Evolutionary conservation across 2,329 filamentous ascomycete genomes (phyloP).

Genomic region (Botrytis hyacinthi): DNA sequence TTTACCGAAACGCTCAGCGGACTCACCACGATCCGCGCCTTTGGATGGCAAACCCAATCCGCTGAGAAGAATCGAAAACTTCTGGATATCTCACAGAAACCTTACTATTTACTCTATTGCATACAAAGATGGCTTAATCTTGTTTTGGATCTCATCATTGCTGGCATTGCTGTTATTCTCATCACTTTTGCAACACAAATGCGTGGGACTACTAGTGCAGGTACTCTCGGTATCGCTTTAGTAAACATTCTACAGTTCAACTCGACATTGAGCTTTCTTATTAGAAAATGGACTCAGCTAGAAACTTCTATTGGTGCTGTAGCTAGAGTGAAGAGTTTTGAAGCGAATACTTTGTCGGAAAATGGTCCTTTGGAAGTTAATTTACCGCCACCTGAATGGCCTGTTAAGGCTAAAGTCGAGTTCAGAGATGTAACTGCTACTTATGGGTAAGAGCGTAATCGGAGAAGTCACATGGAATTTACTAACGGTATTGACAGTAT

Average conservation of each 20-base stretch:
- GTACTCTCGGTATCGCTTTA: slow-evolving; percentile 27
- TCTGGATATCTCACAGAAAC: slow-evolving; percentile 51
- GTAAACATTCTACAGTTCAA: slow-evolving; percentile 29
- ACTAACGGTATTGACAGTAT: slow-evolving; percentile 12
- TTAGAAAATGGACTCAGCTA: slow-evolving; percentile 52
- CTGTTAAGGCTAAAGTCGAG: slow-evolving; percentile 26
- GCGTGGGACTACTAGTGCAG: slow-evolving; percentile 22
- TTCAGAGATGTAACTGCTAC: slow-evolving; percentile 30
- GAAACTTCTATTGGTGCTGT: slow-evolving; percentile 60
- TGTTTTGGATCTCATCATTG: slow-evolving; percentile 48
- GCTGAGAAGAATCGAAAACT: slow-evolving; percentile 43
- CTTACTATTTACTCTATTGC: slow-evolving; percentile 56
- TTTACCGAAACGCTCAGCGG: slow-evolving; percentile 47
- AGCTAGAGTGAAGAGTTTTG: slow-evolving; percentile 53
- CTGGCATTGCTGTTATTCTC: slow-evolving; percentile 30
- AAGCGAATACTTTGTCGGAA: slow-evolving; percentile 44
- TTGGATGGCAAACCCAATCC: slow-evolving; percentile 19
- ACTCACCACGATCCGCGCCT: slow-evolving; percentile 45
- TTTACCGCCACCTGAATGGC: slow-evolving; percentile 27
- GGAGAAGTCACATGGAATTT: not conserved
- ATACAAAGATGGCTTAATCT: slow-evolving; percentile 58
- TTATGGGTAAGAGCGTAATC: slow-evolving; percentile 26
- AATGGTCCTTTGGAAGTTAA: slow-evolving; percentile 28
- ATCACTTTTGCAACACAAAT: slow-evolving; percentile 27
- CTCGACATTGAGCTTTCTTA: slow-evolving; percentile 21